These are phyloP conservation scores for Globisporangium radiosum DNA, from an alignment of 352 stramenopile species.

Conservation along the genomic window DNA sequence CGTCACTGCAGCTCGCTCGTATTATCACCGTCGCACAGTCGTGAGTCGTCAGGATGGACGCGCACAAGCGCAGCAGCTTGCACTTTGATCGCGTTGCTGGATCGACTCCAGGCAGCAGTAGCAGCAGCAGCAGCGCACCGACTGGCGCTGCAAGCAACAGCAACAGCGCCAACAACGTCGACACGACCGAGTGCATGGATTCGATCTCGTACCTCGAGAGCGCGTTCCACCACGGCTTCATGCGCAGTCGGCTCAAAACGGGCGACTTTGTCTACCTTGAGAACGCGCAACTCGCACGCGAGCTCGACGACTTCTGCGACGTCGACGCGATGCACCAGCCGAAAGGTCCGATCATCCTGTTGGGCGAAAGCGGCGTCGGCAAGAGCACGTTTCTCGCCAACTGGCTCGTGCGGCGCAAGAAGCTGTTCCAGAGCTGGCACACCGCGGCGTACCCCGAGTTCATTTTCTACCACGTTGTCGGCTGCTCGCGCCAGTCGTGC, in stretches of 20 bases:
- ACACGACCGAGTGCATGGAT: conserved; percentile 59
- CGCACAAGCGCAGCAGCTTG: conserved; percentile 1
- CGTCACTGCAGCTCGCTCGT: no score
- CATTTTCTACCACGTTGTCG: conserved; percentile 89
- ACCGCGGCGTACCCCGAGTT: conserved; percentile 70
- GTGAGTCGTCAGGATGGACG: neutral
- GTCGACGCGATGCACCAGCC: conserved; percentile 80
- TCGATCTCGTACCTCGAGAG: conserved; percentile 79
- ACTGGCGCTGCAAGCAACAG: no score
- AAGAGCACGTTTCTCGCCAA: conserved; percentile 79
- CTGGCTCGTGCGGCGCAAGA: conserved; percentile 76
- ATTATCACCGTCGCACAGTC: no score
- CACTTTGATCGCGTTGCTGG: neutral
- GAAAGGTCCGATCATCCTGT: conserved; percentile 66
- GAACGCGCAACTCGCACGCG: conserved; percentile 48
- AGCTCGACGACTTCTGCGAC: conserved; percentile 81
- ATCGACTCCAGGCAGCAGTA: conserved; percentile 17
- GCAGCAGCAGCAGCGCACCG: neutral
- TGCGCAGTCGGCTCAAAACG: conserved; percentile 56
- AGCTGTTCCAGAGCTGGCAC: conserved; percentile 84
- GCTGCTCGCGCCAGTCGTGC: conserved; percentile 81
- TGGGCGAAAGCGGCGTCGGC: conserved; percentile 65
- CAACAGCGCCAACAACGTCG: conserved; percentile 2
- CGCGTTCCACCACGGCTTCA: conserved; percentile 77
- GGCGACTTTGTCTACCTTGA: conserved; percentile 75